Evolutionary conservation across 1,284 basidiomycete species (phyloP), one percentile per base, ranked within the genome.

Genomic region (Rhodotorula sp.): DNA sequence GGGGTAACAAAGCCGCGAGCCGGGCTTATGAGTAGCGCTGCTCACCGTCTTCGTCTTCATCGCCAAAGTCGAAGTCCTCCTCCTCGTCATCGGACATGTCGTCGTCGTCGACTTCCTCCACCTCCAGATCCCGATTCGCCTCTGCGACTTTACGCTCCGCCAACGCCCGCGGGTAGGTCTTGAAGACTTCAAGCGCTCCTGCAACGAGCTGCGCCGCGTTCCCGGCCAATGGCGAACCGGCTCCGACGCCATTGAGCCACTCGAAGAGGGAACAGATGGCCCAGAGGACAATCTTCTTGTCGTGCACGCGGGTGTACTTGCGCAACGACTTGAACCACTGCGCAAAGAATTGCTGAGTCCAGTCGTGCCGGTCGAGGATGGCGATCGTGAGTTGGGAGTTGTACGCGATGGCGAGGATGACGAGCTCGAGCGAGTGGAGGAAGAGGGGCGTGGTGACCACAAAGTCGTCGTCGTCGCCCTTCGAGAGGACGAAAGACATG

Each of bases 381-480:
- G 88, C 87, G 54, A 95, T 85, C 7, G 92, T 85, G 0, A 90
- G 87, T 0, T 85, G 83, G 1, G 93, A 88, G 81, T 93, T 93
- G 85, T 94, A 95, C 65, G 91, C 86, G n/a, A 95, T 85, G 21
- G 89, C 83, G 79, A 93, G 93, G 80, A 95, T 85, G 77, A 95
- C 86, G 46, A 93, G 89, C 79, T 93, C 87, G 70, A 93, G 85
- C 80, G 91, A 89, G 67, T 91, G 88, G 57, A 93, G 87, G 68
- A 87, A 87, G 65, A 93, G 86, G 15, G 87, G 80, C 29, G 84
- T 83, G 4, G 90, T 90, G 73, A 89, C 83, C 26, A 86, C 84
- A 62, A 68, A 76, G 56, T 74, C 68, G 3, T 78, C 69, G 48
- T 85, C 85, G 72, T 89, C 86, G 39, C 75, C 67, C 34, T 76